phyloP scores from a whole-genome alignment of 768 basidiomycete species.

The Melanogaster broomeanus region DNA sequence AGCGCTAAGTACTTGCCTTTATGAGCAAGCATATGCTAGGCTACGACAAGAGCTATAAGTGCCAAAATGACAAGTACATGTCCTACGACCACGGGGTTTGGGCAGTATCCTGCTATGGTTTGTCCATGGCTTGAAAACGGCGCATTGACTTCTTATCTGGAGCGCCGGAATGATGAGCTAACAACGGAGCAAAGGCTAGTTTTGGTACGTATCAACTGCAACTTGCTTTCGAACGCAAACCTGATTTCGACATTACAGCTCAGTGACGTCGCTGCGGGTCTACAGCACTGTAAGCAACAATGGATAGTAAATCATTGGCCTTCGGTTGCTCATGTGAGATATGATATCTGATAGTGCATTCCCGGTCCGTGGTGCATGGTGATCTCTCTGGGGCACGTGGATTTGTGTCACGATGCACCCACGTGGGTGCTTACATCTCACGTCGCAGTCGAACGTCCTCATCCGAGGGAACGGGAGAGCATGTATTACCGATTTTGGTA shows the following conservation, averaged over 20 bases:
- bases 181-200: constrained; percentile 9
- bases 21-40: too few species aligned
- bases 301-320: too few species aligned
- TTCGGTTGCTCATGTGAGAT: background rate
- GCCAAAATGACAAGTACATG: too few species aligned
- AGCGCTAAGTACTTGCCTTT: too few species aligned
- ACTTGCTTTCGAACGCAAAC: background rate
- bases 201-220: constrained; percentile 10
- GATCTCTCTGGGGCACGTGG: constrained; percentile 30
- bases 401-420: background rate
- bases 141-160: constrained; percentile 24
- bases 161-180: constrained; percentile 11
- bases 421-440: background rate
- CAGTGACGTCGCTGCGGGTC: constrained; percentile 25
- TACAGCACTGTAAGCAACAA: constrained; percentile 24
- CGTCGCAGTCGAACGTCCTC: constrained; percentile 44
- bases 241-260: constrained; percentile 12
- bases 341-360: constrained; percentile 21
- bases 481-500: constrained; percentile 47
- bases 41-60: too few species aligned
- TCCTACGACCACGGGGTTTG: constrained; percentile 26
- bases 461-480: constrained; percentile 43
- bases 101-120: constrained; percentile 33
- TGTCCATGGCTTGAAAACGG: constrained; percentile 36
- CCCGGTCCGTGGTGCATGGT: constrained; percentile 20